Evolutionary conservation across 495 filamentous ascomycete genomes (phyloP).

Genomic region (Hypoxylon perforatum): DNA sequence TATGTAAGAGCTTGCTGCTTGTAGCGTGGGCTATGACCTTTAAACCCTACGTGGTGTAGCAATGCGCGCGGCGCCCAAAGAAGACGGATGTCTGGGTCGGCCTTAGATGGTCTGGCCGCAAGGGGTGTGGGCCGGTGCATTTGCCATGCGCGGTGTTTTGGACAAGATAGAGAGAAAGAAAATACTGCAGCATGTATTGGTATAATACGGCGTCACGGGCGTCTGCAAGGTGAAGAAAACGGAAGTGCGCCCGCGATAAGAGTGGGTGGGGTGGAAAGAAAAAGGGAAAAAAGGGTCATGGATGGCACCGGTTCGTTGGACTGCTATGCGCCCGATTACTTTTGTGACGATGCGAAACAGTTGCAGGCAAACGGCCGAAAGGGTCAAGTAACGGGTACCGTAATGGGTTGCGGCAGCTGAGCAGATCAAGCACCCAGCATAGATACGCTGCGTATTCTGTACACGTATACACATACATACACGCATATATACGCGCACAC

Average conservation of each 20-base stretch:
- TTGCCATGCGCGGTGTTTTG: slow-evolving; percentile 24
- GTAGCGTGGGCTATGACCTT: slow-evolving; percentile 11
- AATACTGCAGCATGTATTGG: slow-evolving; percentile 22
- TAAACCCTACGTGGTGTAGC: slow-evolving; percentile 20
- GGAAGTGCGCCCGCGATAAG: slow-evolving; percentile 34
- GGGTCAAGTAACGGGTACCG: neutral
- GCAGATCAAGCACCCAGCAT: too few relatives aligned
- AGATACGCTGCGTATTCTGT: too few relatives aligned
- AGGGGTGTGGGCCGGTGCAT: slow-evolving; percentile 21
- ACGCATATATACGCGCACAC: too few relatives aligned
- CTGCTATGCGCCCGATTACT: slow-evolving; percentile 25
- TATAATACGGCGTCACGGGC: slow-evolving; percentile 27
- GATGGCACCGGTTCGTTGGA: slow-evolving; percentile 30
- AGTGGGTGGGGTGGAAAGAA: slow-evolving; percentile 32
- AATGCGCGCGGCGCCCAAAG: slow-evolving; percentile 26
- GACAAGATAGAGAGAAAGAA: neutral
- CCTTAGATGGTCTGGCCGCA: slow-evolving; percentile 27
- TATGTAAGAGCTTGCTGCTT: slow-evolving; percentile 40
- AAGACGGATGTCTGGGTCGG: slow-evolving; percentile 31
- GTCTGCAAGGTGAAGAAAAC: slow-evolving; percentile 45
- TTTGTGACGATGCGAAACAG: slow-evolving; percentile 8
- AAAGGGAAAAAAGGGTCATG: slow-evolving; percentile 11
- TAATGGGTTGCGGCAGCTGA: neutral
- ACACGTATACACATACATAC: too few relatives aligned
- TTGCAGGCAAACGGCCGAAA: slow-evolving; percentile 31